phyloP scores from a whole-genome alignment of 352 stramenopile species.

The Globisporangium spiculum region DNA sequence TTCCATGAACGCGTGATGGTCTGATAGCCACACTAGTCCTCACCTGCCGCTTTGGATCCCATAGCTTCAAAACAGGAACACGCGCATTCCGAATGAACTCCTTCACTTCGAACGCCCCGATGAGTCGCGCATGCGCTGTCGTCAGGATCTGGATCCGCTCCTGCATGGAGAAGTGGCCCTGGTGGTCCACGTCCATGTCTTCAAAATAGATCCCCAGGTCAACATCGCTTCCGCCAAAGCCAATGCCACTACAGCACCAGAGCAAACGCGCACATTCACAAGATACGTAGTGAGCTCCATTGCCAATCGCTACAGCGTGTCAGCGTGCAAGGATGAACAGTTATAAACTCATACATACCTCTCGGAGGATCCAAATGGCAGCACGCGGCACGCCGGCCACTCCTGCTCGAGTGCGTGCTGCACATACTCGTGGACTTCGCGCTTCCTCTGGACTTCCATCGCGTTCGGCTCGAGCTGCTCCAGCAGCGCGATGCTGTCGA shows the following conservation, averaged over 20 bases:
- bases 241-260: conserved; percentile 42
- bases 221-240: conserved; percentile 76
- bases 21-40: neutral
- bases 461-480: conserved; percentile 79
- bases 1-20: neutral
- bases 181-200: conserved; percentile 51
- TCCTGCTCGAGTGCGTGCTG: conserved; percentile 44
- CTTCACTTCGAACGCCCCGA: conserved; percentile 47
- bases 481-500: conserved; percentile 75
- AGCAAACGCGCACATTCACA: conserved; percentile 1
- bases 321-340: neutral
- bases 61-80: conserved; percentile 78
- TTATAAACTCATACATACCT: conserved; percentile 36
- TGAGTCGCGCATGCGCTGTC: conserved; percentile 41
- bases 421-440: conserved; percentile 42
- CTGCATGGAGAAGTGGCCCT: conserved; percentile 51
- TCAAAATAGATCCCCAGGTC: conserved; percentile 85
- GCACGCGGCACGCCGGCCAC: conserved; percentile 61
- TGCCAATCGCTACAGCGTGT: neutral
- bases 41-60: conserved; percentile 57
- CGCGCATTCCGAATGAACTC: conserved; percentile 75
- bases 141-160: conserved; percentile 61
- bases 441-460: conserved; percentile 48
- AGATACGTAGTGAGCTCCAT: conserved; percentile 11
- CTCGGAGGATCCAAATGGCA: conserved; percentile 77